Base-by-base conservation (phyloP, 2,329 filamentous ascomycete genomes). In the Scedosporium aurantiacum region DNA sequence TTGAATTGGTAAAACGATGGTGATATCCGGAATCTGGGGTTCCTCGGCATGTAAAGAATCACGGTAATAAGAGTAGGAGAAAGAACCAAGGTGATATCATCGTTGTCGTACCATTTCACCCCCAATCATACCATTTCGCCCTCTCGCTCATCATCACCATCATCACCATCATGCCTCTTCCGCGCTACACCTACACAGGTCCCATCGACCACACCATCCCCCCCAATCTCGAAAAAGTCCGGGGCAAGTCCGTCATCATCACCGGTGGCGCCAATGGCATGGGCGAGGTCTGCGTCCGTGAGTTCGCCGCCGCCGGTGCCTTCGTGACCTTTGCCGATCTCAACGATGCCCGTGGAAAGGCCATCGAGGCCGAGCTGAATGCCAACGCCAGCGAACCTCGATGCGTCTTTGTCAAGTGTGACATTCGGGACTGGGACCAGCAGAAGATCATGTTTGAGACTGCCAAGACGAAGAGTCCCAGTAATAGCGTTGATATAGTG, bases 261-360 rank as follows among this genome's bases (percentile, higher is more conserved):
- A 80, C 78, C 1, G 77, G 78, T n/a, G 78, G 78, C 10, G 77
- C 71, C 41, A 74, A 72, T 62, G 75, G 75, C 23, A 74, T 77
- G 62, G 75, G 74, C 6, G 71, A 75, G 63, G 67, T 65, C 0
- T 73, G 70, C 25, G 72, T 74, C 0, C 64, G 70, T 3, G 68
- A 69, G 4, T 76, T 76, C 57, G 68, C 66, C 8, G 67, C 64
- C 3, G 70, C 72, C 5, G 74, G 75, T 5, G 74, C 74, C 2
- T 76, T 70, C 61, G 74, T 77, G 3, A 76, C 74, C 0, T 71
- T 77, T 64, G 74, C 69, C 28, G 75, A 77, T 60, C 63, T 75
- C 6, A 70, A 74, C 60, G 67, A 71, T 1, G 63, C 68, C 16
- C 68, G 71, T 0, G 74, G 74, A 1, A 64, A 63, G 27, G 58